Conservation (phyloP, 2,329 filamentous ascomycete genomes). For the Aspergillus arachidicola region DNA sequence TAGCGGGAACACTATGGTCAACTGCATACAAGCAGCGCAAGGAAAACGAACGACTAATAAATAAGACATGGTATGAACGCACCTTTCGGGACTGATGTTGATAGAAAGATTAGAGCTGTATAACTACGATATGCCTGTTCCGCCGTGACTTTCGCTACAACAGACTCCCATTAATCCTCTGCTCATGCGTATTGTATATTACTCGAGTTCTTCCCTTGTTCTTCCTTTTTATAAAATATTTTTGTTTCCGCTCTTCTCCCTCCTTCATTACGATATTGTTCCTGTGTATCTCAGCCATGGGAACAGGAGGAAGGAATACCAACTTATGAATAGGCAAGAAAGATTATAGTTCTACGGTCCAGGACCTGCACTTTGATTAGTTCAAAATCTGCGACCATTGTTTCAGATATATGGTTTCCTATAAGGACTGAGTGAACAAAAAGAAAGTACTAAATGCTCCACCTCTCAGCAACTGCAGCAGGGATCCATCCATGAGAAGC, state of each 20-base stretch:
- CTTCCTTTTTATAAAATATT: not conserved
- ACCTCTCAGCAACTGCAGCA: not conserved
- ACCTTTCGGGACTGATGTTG: constrained; percentile 1
- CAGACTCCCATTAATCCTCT: not conserved
- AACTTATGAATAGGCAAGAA: not conserved
- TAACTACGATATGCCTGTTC: not conserved
- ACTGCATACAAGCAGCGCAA: constrained; percentile 13
- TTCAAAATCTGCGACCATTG: not conserved
- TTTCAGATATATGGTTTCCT: not conserved
- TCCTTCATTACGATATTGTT: not conserved
- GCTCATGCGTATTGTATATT: not conserved
- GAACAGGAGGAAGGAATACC: not conserved
- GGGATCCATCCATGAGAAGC: not conserved
- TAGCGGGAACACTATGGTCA: constrained; percentile 34
- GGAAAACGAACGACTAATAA: constrained; percentile 17
- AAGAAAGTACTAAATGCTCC: not conserved
- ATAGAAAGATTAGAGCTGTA: not conserved
- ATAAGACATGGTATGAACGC: constrained; percentile 20
- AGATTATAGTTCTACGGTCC: not conserved
- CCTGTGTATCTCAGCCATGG: not conserved
- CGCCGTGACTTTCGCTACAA: not conserved
- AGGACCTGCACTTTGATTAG: not conserved
- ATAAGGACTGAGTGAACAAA: not conserved
- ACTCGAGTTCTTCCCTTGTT: no score
- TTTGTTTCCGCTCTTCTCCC: not conserved